phyloP scores from a whole-genome alignment of 108 stramenopile species.

The Pseudonitzschia pungens region DNA sequence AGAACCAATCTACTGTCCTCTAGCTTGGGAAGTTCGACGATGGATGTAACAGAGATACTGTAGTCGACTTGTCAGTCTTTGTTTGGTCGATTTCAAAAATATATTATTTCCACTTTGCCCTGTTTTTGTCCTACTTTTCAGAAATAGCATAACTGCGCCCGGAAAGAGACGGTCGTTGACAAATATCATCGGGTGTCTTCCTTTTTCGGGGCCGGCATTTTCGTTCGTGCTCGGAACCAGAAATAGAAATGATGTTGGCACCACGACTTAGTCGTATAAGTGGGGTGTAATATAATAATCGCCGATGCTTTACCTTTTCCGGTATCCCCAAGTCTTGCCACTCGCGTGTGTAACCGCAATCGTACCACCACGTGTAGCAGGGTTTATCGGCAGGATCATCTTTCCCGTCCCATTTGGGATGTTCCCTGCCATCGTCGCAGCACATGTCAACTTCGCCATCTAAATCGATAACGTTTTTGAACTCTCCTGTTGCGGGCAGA shows the following conservation, averaged over 20 bases:
- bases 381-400: not conserved
- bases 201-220: constrained; percentile 9
- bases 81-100: no score
- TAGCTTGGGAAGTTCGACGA: no score
- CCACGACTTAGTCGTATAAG: constrained; percentile 1
- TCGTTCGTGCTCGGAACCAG: not conserved
- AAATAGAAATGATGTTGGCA: not conserved
- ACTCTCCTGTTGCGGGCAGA: not conserved
- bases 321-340: not conserved
- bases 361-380: not conserved
- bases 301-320: not conserved
- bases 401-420: not conserved
- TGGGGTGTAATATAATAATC: constrained; percentile 4
- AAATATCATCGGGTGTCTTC: constrained; percentile 7
- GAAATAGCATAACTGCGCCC: constrained; percentile 4
- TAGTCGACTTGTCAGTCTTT: no score
- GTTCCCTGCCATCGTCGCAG: constrained; percentile 3
- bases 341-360: constrained; percentile 2
- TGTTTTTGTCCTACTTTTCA: not conserved
- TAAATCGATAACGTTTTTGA: not conserved
- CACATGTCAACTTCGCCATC: constrained; percentile 2
- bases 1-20: no score
- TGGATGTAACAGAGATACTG: no score
- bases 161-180: constrained; percentile 1
- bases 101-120: no score